Conservation (phyloP, 352 stramenopile species). For the Thraustotheca clavata region DNA sequence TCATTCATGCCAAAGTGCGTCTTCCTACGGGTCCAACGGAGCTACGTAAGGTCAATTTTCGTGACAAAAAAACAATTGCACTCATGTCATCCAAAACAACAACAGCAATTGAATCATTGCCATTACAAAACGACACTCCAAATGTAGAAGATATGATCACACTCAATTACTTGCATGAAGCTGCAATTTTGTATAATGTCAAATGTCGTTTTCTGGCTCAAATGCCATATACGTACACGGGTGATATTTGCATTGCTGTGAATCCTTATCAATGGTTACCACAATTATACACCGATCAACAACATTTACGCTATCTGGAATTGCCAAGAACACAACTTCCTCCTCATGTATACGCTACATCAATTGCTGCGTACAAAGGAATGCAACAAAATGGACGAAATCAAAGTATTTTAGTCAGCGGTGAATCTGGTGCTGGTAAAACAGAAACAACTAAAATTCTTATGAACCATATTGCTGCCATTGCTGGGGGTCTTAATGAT, state of each 20-base stretch:
- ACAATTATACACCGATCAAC: slow-evolving; percentile 75
- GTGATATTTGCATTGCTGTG: slow-evolving; percentile 94
- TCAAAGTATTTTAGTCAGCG: slow-evolving; percentile 89
- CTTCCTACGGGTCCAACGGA: slow-evolving; percentile 15
- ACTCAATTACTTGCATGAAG: slow-evolving; percentile 83
- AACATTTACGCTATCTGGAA: slow-evolving; percentile 21
- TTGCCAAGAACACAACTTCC: slow-evolving; percentile 66
- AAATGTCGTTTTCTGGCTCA: slow-evolving; percentile 71
- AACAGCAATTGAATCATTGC: slow-evolving; percentile 61
- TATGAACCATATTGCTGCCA: slow-evolving; percentile 91
- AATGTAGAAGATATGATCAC: slow-evolving; percentile 80
- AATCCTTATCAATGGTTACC: slow-evolving; percentile 93
- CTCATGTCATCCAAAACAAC: too few relatives aligned
- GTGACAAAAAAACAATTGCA: slow-evolving; percentile 64
- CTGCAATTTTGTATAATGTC: slow-evolving; percentile 90
- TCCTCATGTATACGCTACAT: slow-evolving; percentile 87
- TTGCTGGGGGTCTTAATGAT: slow-evolving; percentile 60
- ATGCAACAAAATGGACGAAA: slow-evolving; percentile 63
- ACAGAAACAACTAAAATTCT: slow-evolving; percentile 96
- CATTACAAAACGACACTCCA: slow-evolving; percentile 54
- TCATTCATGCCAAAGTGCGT: slow-evolving; percentile 54
- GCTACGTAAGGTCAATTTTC: slow-evolving; percentile 58
- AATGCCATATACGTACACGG: slow-evolving; percentile 94
- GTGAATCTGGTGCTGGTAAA: slow-evolving; percentile 91
- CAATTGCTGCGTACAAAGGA: slow-evolving; percentile 70